phyloP scores from a whole-genome alignment of 306 rosid species.

The Casuarina cunninghamiana region DNA sequence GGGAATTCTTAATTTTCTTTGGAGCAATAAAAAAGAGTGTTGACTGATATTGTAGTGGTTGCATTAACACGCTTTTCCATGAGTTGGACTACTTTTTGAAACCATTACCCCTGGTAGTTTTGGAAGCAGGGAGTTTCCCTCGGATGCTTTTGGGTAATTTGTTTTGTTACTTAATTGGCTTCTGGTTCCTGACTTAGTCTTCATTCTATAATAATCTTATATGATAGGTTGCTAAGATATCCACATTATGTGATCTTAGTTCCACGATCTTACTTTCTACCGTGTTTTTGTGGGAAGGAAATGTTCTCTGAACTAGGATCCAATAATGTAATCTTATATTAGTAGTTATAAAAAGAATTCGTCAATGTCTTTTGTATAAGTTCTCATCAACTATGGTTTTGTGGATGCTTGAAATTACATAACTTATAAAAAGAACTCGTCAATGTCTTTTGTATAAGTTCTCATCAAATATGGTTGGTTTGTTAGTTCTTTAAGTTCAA shows the following conservation, averaged over 20 bases:
- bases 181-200: background rate
- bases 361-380: background rate
- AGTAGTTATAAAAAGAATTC: background rate
- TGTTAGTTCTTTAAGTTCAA: conserved; percentile 7
- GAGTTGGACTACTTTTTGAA: background rate
- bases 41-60: background rate
- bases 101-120: background rate
- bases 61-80: background rate
- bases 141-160: background rate
- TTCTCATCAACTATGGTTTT: too few relatives aligned
- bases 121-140: background rate
- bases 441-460: too few relatives aligned
- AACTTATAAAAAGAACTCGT: background rate
- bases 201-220: background rate
- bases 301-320: too few relatives aligned
- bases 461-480: background rate
- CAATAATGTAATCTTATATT: too few relatives aligned
- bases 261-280: too few relatives aligned
- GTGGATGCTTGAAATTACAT: background rate
- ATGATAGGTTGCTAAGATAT: too few relatives aligned
- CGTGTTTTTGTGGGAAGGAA: too few relatives aligned
- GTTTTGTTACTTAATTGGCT: background rate
- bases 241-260: too few relatives aligned
- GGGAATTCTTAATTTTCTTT: background rate
- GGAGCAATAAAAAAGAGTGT: background rate